A percentile compares a stretch with the other conserved stretches of the same genome.
These are phyloP conservation scores for Leavenworthia alabamica DNA, from an alignment of 345 rosid genomes.

Conservation along the genomic window DNA sequence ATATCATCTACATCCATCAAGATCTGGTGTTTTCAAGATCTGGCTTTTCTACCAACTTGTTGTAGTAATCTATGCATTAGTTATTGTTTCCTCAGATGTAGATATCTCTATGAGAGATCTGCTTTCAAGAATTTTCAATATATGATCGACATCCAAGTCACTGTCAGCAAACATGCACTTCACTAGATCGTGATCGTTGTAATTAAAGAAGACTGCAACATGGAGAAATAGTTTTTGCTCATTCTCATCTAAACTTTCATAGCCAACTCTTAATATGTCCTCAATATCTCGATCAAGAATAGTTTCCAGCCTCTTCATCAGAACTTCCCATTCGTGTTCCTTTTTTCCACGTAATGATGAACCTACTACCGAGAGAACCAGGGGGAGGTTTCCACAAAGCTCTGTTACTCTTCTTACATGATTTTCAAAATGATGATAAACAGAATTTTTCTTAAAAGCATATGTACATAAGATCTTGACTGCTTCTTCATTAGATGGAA, in stretches of 20 bases:
- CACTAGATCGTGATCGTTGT: not conserved
- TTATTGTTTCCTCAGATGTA: not conserved
- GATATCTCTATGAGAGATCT: constrained; percentile 17
- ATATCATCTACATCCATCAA: constrained; percentile 9
- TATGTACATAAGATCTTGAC: not conserved
- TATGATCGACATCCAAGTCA: not conserved
- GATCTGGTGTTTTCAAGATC: constrained; percentile 4
- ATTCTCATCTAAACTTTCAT: constrained; percentile 12
- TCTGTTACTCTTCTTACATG: not conserved
- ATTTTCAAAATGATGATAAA: not conserved
- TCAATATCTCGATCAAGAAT: not conserved
- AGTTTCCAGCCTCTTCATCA: not conserved
- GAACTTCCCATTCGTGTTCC: not conserved
- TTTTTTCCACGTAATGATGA: not conserved
- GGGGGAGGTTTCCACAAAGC: too few species aligned
- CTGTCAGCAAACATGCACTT: not conserved
- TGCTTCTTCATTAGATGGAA: not conserved
- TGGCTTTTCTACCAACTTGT: constrained; percentile 11
- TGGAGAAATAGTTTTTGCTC: constrained; percentile 22
- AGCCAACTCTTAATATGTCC: constrained; percentile 14
- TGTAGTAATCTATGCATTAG: constrained; percentile 26
- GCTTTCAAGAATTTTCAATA: not conserved
- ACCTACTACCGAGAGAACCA: not conserved
- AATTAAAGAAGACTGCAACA: constrained; percentile 27
- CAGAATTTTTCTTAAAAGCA: not conserved